Evolutionary conservation across 179 eudicot genomes (phyloP).

Genomic region (Silene noctiflora): DNA sequence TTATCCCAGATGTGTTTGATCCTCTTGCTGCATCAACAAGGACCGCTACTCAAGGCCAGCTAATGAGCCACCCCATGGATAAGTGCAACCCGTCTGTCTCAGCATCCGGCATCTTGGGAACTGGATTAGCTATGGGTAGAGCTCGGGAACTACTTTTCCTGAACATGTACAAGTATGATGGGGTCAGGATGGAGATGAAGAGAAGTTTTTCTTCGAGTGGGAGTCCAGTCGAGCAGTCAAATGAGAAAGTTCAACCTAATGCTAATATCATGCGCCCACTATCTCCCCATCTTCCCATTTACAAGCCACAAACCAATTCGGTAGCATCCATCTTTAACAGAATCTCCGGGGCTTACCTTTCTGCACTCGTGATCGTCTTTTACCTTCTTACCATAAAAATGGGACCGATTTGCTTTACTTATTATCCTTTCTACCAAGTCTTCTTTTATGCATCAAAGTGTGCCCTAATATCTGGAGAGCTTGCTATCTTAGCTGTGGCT

Average conservation of each 20-base stretch:
- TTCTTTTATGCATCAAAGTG: constrained; percentile 17
- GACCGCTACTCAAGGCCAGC: constrained; percentile 11
- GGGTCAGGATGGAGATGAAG: constrained; percentile 10
- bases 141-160: constrained; percentile 4
- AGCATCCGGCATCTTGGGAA: constrained; percentile 6
- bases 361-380: neutral
- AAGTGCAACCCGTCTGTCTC: constrained; percentile 3
- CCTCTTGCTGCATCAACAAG: constrained; percentile 19
- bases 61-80: constrained; percentile 7
- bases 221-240: neutral
- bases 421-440: constrained; percentile 17
- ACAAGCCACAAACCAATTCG: constrained; percentile 25
- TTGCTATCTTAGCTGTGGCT: constrained; percentile 13
- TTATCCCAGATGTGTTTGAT: constrained; percentile 15
- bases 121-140: neutral
- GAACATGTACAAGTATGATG: constrained; percentile 2
- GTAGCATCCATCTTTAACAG: constrained; percentile 21
- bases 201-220: constrained; percentile 15
- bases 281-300: constrained; percentile 28
- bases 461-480: constrained; percentile 11
- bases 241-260: constrained; percentile 5
- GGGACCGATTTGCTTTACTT: constrained; percentile 9
- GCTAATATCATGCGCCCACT: constrained; percentile 24
- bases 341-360: constrained; percentile 19
- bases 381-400: constrained; percentile 13